Evolutionary conservation across 345 rosid genomes (phyloP), one percentile per base, ranked within the genome.

Genomic region (Triadica sebifera): DNA sequence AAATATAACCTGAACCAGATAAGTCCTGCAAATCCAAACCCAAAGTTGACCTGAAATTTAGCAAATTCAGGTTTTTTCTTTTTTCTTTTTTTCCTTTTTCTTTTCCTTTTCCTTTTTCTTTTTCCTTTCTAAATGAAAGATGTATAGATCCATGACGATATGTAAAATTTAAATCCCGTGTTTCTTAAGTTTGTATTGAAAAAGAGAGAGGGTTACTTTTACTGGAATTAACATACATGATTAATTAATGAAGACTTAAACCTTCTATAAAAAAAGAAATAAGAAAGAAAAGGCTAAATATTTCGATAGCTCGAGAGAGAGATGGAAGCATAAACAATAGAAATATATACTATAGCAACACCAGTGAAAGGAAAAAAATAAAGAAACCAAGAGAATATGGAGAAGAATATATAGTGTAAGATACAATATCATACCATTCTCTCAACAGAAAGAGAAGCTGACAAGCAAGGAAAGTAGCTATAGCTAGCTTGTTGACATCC

Each of bases 401-500:
- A 29, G 34, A 29, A 29, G 34, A 3, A 53, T 52, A 52, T 41
- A 41, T 12, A 71, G 51, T 17, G 37, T 4, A 29, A 43, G 5
- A 46, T 4, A 53, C 11, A 8, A 37, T 61, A 12, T n/a, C 55
- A 52, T 76, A 69, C 69, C 79, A 69, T 69, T 46, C 53, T 63
- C 2, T 16, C 8, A 49, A n/a, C 46, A 72, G 70, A 49, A 64
- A 53, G 77, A 57, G 72, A 51, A 76, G 68, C 39, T 38, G 49
- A 47, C 70, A 72, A 72, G 49, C 63, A 77, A 63, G 75, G 68
- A 69, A 72, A 73, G 75, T 75, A 81, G 77, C 73, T 77, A 68
- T 68, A 69, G 24, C 4, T 25, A 50, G 41, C 12, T 49, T 13
- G 41, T 56, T 65, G 78, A 77, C 78, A 79, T 72, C 79, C 79